phyloP scores from a whole-genome alignment of 1,284 basidiomycete species.

The Earliella scabrosa region DNA sequence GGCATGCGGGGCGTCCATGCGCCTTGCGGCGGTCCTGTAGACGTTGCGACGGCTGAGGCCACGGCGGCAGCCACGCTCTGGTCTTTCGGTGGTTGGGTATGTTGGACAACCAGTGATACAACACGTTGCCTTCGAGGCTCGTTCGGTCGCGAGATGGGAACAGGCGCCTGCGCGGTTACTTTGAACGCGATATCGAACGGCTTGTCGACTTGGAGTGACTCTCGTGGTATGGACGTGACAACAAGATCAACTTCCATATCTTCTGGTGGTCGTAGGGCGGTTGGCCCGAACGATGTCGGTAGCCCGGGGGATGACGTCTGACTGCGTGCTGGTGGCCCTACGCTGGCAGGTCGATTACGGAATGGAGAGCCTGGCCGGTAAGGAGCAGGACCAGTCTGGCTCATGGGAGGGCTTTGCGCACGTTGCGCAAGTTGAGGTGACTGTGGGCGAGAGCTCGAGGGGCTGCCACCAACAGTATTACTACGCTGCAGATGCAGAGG shows the following conservation, averaged over 20 bases:
- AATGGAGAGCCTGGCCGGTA: conserved; percentile 63
- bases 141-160: conserved; percentile 35
- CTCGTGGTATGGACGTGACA: conserved; percentile 52
- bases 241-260: conserved; percentile 66
- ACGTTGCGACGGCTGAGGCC: conserved; percentile 22
- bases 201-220: conserved; percentile 50
- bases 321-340: conserved; percentile 38
- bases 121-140: conserved; percentile 41
- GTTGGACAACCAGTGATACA: conserved; percentile 65
- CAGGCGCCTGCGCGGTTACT: conserved; percentile 50
- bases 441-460: conserved; percentile 49
- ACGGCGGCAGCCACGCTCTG: conserved; percentile 27
- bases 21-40: conserved; percentile 31
- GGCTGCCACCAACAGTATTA: conserved; percentile 39
- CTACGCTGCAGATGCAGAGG: conserved; percentile 72
- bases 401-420: conserved; percentile 42
- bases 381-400: conserved; percentile 40
- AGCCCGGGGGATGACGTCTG: conserved; percentile 53
- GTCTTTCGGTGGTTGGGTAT: conserved; percentile 47
- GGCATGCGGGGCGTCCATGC: conserved; percentile 47
- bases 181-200: conserved; percentile 61
- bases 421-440: conserved; percentile 54
- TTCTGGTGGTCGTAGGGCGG: conserved; percentile 24
- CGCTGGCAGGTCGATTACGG: conserved; percentile 46
- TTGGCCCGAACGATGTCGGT: conserved; percentile 24